These are phyloP conservation scores for Tarenaya hassleriana DNA, from an alignment of 345 rosid species.

Conservation along the genomic window DNA sequence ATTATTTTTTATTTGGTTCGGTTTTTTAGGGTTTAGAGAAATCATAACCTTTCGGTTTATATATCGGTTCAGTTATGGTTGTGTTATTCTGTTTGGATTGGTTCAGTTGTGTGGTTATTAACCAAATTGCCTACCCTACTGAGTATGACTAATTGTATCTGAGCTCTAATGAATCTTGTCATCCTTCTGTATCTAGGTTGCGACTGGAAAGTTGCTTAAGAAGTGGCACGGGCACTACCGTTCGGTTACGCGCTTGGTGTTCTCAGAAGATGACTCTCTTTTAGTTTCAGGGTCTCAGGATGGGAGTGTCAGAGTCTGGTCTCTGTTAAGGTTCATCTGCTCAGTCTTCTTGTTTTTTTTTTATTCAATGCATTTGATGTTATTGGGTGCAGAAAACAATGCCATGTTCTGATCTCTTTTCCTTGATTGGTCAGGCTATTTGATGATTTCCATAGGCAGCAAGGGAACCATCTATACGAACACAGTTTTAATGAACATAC, in stretches of 20 bases:
- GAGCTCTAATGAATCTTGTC: not conserved
- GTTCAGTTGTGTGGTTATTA: too few species aligned
- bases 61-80: too few species aligned
- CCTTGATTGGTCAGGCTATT: constrained; percentile 48
- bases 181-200: constrained; percentile 33
- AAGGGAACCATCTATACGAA: constrained; percentile 48
- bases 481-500: constrained; percentile 54
- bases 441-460: constrained; percentile 50
- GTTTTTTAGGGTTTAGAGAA: too few species aligned
- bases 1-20: too few species aligned
- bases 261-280: constrained; percentile 51
- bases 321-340: constrained; percentile 40
- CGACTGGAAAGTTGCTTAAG: constrained; percentile 51
- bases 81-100: too few species aligned
- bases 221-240: constrained; percentile 67
- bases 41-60: too few species aligned
- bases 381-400: not conserved
- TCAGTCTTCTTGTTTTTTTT: not conserved
- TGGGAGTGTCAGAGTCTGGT: constrained; percentile 62
- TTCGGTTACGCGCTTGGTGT: constrained; percentile 50
- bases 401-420: not conserved
- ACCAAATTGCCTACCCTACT: too few species aligned
- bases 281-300: constrained; percentile 66
- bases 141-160: not conserved
- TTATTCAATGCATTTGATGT: not conserved